Evolutionary conservation across 441 rosid species (phyloP).

Genomic region (Pelargonium australe): DNA sequence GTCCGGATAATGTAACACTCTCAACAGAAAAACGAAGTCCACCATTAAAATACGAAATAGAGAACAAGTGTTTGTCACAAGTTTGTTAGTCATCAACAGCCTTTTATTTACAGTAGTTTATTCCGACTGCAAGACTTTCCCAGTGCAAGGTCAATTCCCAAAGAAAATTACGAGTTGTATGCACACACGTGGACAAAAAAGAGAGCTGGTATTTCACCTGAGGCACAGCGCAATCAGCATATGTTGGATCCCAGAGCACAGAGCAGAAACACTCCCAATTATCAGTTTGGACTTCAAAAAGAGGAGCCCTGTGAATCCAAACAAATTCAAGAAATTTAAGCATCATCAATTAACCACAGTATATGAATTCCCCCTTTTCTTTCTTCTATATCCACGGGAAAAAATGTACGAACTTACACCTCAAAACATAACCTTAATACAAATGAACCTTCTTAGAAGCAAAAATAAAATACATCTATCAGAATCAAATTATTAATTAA

Average conservation of each 20-base stretch:
- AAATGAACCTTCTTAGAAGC: not conserved
- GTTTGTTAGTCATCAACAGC: too few species aligned
- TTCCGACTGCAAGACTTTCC: not conserved
- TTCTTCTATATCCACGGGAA: not conserved
- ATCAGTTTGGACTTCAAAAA: conserved; percentile 79
- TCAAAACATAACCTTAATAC: not conserved
- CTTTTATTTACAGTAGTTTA: not conserved
- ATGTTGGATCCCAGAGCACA: conserved; percentile 75
- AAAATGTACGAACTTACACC: too few species aligned
- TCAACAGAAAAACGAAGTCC: not conserved
- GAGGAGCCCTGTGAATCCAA: conserved; percentile 68
- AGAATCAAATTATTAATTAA: too few species aligned
- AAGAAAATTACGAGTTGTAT: not conserved
- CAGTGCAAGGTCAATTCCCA: not conserved
- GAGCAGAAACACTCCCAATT: conserved; percentile 89
- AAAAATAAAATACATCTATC: too few species aligned
- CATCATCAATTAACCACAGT: conserved; percentile 12
- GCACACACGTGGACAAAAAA: conserved; percentile 5
- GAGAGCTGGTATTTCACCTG: conserved; percentile 46
- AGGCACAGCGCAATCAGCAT: conserved; percentile 81
- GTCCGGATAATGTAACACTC: not conserved
- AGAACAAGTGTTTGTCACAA: not conserved
- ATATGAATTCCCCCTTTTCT: not conserved
- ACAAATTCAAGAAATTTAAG: conserved; percentile 14
- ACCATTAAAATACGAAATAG: not conserved